Conservation (phyloP, 1,139 yeast species). For the Hansenula lynferdii region DNA sequence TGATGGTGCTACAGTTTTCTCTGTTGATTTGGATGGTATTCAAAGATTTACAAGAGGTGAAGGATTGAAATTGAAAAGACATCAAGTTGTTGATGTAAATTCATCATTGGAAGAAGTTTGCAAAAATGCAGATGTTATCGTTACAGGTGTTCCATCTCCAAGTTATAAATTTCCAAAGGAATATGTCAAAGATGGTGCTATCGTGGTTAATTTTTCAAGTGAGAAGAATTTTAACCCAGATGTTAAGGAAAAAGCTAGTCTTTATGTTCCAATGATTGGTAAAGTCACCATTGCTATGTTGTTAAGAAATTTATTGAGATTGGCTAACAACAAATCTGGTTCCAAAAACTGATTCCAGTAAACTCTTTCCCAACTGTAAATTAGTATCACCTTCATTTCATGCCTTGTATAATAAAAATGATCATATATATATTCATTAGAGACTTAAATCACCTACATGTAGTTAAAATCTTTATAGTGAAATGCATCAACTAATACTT, state of each 20-base stretch:
- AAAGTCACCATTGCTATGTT: constrained; percentile 95
- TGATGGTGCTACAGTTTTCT: constrained; percentile 95
- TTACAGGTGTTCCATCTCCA: constrained; percentile 91
- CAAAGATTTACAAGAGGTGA: constrained; percentile 95
- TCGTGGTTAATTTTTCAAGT: constrained; percentile 85
- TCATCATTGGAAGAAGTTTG: constrained; percentile 58
- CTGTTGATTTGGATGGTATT: constrained; percentile 81
- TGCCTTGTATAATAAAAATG: neutral
- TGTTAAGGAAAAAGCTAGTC: constrained; percentile 79
- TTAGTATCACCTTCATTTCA: neutral
- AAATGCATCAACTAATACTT: too few species aligned
- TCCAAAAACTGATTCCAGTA: constrained; percentile 3
- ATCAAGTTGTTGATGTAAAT: constrained; percentile 68
- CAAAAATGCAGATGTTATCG: constrained; percentile 78
- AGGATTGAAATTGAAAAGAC: constrained; percentile 76
- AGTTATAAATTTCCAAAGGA: constrained; percentile 82
- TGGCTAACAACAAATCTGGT: constrained; percentile 62
- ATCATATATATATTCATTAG: constrained; percentile 9
- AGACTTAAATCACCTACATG: constrained; percentile 9
- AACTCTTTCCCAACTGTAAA: neutral
- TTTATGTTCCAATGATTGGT: constrained; percentile 94
- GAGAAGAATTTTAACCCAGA: constrained; percentile 79
- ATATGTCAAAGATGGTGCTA: constrained; percentile 79
- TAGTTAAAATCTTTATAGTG: too few species aligned
- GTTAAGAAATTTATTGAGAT: constrained; percentile 76